A percentile compares a stretch with the other conserved stretches of the same genome.
Conservation (phyloP, 2,329 filamentous ascomycete species). For the Cladophialophora exuberans region DNA sequence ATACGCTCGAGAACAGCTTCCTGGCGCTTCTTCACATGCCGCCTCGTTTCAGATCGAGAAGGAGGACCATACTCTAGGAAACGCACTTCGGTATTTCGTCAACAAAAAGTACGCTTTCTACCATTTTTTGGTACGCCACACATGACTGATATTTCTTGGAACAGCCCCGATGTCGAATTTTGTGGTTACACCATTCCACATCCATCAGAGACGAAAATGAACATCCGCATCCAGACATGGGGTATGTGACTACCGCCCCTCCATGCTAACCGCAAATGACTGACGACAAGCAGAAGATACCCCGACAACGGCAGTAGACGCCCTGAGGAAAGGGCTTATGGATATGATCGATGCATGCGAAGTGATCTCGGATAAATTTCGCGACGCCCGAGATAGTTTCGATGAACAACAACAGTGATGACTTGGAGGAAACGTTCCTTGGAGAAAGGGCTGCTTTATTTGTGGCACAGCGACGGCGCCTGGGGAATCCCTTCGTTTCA, state of each 20-base stretch:
- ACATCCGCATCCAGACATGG: conserved; percentile 94
- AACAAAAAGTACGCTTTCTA: conserved; percentile 87
- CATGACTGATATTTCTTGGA: conserved; percentile 8
- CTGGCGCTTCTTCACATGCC: conserved; percentile 79
- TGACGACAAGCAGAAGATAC: conserved; percentile 30
- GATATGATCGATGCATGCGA: conserved; percentile 93
- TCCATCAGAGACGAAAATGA: conserved; percentile 95
- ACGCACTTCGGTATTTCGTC: conserved; percentile 90
- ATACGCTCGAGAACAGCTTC: conserved; percentile 60
- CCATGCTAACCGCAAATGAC: background rate
- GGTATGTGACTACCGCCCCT: conserved; percentile 58
- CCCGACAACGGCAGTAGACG: conserved; percentile 74
- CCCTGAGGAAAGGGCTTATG: conserved; percentile 84
- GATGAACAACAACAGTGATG: conserved; percentile 42
- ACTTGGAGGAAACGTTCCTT: conserved; percentile 32
- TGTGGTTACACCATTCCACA: conserved; percentile 98
- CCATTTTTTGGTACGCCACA: background rate
- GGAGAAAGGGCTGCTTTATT: background rate
- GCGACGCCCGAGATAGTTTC: conserved; percentile 66
- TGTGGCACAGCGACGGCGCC: conserved; percentile 20
- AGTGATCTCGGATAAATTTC: conserved; percentile 90
- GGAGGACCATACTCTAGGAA: conserved; percentile 94
- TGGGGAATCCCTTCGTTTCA: conserved; percentile 18
- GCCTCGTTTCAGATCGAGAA: conserved; percentile 94
- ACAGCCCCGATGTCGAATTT: conserved; percentile 92